phyloP scores from a whole-genome alignment of 768 basidiomycete species.

The Suillus lakei region DNA sequence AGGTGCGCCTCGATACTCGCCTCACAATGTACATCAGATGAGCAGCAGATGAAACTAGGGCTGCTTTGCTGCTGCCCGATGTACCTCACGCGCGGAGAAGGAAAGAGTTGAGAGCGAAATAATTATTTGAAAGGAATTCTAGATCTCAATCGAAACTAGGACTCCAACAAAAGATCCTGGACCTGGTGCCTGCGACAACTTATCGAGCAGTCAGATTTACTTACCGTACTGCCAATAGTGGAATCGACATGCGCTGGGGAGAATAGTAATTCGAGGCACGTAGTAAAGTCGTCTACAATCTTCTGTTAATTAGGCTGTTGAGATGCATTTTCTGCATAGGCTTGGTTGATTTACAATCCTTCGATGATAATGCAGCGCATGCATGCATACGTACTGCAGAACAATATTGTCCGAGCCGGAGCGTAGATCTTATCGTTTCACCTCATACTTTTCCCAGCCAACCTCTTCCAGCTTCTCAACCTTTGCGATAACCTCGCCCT shows the following conservation, averaged over 20 bases:
- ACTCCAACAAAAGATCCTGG: not conserved
- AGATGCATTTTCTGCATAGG: too few species aligned
- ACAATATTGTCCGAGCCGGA: not conserved
- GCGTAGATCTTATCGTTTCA: conserved; percentile 32
- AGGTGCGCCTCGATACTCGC: not conserved
- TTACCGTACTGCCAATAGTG: not conserved
- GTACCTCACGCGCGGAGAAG: not conserved
- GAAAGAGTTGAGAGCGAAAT: not conserved
- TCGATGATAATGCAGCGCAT: not conserved
- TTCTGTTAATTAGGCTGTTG: not conserved
- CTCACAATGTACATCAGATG: not conserved
- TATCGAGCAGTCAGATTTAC: not conserved
- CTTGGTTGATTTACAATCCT: not conserved
- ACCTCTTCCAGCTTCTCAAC: conserved; percentile 73
- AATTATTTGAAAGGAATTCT: not conserved
- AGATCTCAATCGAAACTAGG: not conserved
- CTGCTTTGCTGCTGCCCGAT: not conserved
- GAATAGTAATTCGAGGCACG: not conserved
- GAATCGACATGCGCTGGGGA: not conserved
- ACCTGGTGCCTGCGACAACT: not conserved
- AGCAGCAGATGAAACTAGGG: not conserved
- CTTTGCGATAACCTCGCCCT: conserved; percentile 80
- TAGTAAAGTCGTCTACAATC: not conserved
- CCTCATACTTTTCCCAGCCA: conserved; percentile 87
- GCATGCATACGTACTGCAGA: not conserved